Evolutionary conservation across 1,139 yeast genomes (phyloP).

Genomic region (Pichia sp.): DNA sequence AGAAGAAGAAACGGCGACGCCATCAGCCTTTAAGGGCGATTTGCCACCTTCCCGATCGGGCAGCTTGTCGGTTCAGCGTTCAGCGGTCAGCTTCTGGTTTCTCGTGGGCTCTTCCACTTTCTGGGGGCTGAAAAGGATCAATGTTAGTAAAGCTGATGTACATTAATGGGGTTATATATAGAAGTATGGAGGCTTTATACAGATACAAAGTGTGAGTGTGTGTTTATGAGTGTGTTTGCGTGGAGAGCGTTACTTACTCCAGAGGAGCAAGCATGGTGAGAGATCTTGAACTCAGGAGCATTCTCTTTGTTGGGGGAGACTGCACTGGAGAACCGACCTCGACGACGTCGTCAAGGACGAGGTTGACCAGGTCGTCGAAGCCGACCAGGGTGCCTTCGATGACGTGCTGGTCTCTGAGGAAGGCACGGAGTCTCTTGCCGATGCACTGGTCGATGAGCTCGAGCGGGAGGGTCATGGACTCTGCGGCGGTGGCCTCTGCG

Average conservation of each 20-base stretch:
- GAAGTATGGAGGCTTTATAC: no score
- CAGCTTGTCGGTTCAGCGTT: constrained; percentile 2
- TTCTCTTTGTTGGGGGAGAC: constrained; percentile 42
- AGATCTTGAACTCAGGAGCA: constrained; percentile 86
- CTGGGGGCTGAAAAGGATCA: no score
- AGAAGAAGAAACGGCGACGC: no score
- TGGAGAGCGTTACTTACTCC: no score
- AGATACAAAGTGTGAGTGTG: no score
- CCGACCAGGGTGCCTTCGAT: constrained; percentile 87
- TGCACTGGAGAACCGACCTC: constrained; percentile 47
- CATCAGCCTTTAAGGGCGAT: background rate
- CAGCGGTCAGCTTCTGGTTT: no score
- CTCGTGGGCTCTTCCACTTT: no score
- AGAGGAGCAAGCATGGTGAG: constrained; percentile 73
- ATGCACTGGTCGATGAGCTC: constrained; percentile 88
- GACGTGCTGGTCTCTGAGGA: constrained; percentile 72
- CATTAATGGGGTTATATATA: no score
- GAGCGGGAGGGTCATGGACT: constrained; percentile 48
- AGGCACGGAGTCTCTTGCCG: constrained; percentile 76
- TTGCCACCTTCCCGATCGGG: constrained; percentile 10
- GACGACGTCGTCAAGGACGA: constrained; percentile 80
- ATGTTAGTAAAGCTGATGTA: no score
- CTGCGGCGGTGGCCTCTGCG: constrained; percentile 12
- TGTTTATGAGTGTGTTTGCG: no score
- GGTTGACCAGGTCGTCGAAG: constrained; percentile 93